Evolutionary conservation across 352 stramenopile species (phyloP), one percentile per base, ranked within the genome.

Genomic region (Phytophthora citricola): DNA sequence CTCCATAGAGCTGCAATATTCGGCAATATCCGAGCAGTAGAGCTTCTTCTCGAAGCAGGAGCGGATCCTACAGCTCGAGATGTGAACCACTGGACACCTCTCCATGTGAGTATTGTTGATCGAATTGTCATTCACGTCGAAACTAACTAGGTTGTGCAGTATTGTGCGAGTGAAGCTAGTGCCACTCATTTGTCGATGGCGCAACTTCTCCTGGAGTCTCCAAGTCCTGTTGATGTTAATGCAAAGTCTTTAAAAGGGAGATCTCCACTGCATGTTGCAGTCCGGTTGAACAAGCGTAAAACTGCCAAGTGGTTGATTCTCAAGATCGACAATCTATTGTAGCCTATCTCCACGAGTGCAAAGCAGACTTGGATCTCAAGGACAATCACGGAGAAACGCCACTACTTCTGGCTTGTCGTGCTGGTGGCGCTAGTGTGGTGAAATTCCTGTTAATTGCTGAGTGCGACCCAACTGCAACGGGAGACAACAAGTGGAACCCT

Each of bases 1-100:
- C 40, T 92, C 5, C 70, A 89, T n/a, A 69, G 75, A 36, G 81
- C 84, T 39, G 71, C 63, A 1, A 81, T 83, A 52, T 87, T 78
- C 48, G 84, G 75, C 2, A 83, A 87, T 38, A 32, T 66, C 2
- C 46, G 69, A 0, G 76, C 78, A 0, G 70, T 81, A 1, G 56
- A 75, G 45, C 26, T 79, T 45, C 61, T 92, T 17, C 64, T 91
- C 0, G 58, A 77, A n/a, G 57, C 77, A 58, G 76, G 70, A 15
- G 56, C 61, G 11, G 65, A 80, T 9, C 58, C 78, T 2, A 73
- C 69, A 20, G 66, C 62, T n/a, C 69, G 65, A 50, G 84, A 92
- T 61, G 58, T 66, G 1, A 86, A 91, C 22, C 78, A 70, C 1
- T 92, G 84, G 84, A 89, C 79, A 1, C 58, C 73, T 29, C 57